phyloP scores from a whole-genome alignment of 1,284 basidiomycete genomes.

The Marasmius oreades region DNA sequence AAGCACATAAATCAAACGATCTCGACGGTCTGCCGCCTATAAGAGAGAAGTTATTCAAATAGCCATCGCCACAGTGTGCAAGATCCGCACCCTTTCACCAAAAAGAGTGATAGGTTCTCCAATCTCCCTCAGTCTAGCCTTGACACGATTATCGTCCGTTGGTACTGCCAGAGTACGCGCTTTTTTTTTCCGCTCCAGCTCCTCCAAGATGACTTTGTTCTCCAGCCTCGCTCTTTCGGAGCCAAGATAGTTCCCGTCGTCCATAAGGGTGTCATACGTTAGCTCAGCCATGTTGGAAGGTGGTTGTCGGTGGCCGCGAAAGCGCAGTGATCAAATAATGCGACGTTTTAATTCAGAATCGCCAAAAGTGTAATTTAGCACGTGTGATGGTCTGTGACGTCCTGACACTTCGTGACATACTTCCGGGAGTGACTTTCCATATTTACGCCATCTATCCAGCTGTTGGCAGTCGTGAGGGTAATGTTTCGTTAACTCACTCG shows the following conservation, averaged over 20 bases:
- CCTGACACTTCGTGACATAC: neutral
- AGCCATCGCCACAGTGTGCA: conserved; percentile 6
- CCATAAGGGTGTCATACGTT: conserved; percentile 67
- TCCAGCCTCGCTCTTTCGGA: conserved; percentile 70
- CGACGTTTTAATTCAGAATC: too few species aligned
- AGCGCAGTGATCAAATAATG: too few species aligned
- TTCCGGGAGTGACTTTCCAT: neutral
- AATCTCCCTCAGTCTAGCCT: conserved; percentile 84
- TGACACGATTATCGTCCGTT: conserved; percentile 93
- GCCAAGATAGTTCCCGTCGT: conserved; percentile 71
- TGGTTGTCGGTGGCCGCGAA: neutral
- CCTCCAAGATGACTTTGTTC: conserved; percentile 82
- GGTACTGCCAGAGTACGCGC: conserved; percentile 93
- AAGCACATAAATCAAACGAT: conserved; percentile 90
- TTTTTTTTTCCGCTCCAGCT: conserved; percentile 93
- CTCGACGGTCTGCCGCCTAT: conserved; percentile 83
- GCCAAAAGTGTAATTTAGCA: too few species aligned
- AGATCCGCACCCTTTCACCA: conserved; percentile 82
- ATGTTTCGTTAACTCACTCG: neutral
- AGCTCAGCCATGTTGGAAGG: conserved; percentile 59
- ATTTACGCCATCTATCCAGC: neutral
- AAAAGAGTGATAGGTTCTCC: conserved; percentile 97
- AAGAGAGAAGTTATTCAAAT: conserved; percentile 20
- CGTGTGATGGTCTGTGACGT: neutral
- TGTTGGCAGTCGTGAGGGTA: neutral